Base-by-base conservation (phyloP, 2,329 filamentous ascomycete genomes). In the Fusarium temperatum region DNA sequence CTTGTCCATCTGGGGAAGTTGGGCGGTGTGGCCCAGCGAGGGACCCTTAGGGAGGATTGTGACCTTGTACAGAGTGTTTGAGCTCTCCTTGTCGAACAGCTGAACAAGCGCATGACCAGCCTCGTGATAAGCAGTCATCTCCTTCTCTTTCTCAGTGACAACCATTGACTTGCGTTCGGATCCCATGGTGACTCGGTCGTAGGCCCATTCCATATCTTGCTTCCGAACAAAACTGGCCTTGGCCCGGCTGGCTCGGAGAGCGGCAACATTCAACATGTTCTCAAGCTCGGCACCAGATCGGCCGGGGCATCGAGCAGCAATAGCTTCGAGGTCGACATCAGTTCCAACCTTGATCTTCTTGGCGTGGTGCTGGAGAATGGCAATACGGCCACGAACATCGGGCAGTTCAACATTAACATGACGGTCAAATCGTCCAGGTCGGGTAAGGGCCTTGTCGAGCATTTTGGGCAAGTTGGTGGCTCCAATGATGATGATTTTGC, bases 111-210 rank as follows among this genome's bases (percentile, higher is more conserved):
- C 95, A 82, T 99, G 96, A 6, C 96, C 96, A 63, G 96, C 97
- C 84, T 99, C 96, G 80, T 98, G 95, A 79, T 97, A 98, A 3
- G 95, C 95, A n/a, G 95, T 98, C 87, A 95, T 92, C 77, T 96
- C 89, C 85, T 97, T 98, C 84, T 99, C 96, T 84, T 97, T 95
- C 73, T 96, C 91, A 48, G 93, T 93, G 63, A 99, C 96, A 63
- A 98, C 89, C 84, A 96, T 94, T 76, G 92, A 97, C 81, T 92
- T 93, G 80, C 92, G 91, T 85, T 99, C 96, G 6, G 96, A 94
- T 42, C 96, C 96, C 94, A 99, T 98, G 82, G 98, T 92, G 61
- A 99, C 94, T 84, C 96, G 96, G 85, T 99, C 96, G 84, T 97
- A 98, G 65, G 96, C 96, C 95, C 96, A 99, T 77, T 98, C 95